phyloP scores from a whole-genome alignment of 1,284 basidiomycete species.

The Tilletia indica region DNA sequence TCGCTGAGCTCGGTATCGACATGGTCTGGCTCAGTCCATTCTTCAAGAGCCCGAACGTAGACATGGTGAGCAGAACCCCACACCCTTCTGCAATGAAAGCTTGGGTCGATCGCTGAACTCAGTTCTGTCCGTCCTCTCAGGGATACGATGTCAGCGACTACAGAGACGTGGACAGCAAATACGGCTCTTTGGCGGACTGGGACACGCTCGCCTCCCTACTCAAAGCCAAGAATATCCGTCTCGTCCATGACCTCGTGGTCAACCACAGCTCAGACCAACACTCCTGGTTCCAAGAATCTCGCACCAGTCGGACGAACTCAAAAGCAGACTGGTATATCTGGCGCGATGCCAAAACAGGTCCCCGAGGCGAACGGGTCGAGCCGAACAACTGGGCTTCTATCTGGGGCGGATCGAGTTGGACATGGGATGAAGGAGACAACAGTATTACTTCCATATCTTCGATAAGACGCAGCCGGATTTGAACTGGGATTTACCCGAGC shows the following conservation, averaged over 20 bases:
- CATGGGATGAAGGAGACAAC: conserved; percentile 68
- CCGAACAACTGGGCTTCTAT: conserved; percentile 73
- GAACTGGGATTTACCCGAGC: conserved; percentile 70
- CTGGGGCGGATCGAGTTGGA: conserved; percentile 74
- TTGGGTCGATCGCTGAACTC: not conserved
- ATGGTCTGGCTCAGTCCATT: conserved; percentile 75
- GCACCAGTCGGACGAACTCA: conserved; percentile 63
- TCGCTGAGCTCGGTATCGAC: conserved; percentile 70
- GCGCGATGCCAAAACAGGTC: conserved; percentile 66
- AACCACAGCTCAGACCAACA: conserved; percentile 70
- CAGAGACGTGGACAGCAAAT: conserved; percentile 69
- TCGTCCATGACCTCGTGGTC: conserved; percentile 78
- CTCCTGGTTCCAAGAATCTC: conserved; percentile 71
- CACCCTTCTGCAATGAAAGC: not conserved
- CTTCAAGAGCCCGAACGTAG: conserved; percentile 68
- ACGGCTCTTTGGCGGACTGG: conserved; percentile 73
- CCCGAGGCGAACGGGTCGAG: conserved; percentile 54
- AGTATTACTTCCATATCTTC: conserved; percentile 75
- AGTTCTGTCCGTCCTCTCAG: conserved; percentile 62
- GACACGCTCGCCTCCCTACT: conserved; percentile 66
- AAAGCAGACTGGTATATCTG: conserved; percentile 76
- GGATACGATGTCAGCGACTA: conserved; percentile 63
- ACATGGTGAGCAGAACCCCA: conserved; percentile 61
- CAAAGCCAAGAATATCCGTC: conserved; percentile 69
- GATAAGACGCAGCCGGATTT: conserved; percentile 72